Conservation (phyloP, 306 rosid species). For the Gillenia trifoliata region DNA sequence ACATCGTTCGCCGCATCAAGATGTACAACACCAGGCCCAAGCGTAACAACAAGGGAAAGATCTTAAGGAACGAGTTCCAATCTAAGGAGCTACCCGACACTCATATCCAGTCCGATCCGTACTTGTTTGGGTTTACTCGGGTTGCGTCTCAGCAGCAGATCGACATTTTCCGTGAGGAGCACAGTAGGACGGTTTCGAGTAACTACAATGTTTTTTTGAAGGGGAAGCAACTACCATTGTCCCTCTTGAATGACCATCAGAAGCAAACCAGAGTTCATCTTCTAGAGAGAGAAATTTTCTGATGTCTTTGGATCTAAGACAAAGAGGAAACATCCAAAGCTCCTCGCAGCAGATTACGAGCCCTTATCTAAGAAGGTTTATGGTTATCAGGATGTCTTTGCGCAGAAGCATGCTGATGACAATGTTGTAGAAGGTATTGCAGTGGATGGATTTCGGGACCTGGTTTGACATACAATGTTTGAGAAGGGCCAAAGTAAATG, state of each 20-base stretch:
- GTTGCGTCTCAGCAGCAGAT: slow-evolving; percentile 80
- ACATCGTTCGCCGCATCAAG: slow-evolving; percentile 86
- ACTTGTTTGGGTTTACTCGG: slow-evolving; percentile 87
- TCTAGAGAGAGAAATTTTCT: slow-evolving; percentile 76
- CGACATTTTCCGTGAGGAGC: slow-evolving; percentile 74
- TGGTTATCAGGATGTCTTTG: slow-evolving; percentile 73
- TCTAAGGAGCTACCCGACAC: slow-evolving; percentile 72
- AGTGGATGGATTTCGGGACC: slow-evolving; percentile 75
- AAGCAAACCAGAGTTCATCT: slow-evolving; percentile 97
- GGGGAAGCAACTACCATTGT: slow-evolving; percentile 67
- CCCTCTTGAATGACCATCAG: slow-evolving; percentile 74
- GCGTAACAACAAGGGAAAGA: slow-evolving; percentile 55
- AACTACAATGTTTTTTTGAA: slow-evolving; percentile 72
- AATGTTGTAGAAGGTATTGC: slow-evolving; percentile 49
- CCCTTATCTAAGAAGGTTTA: slow-evolving; percentile 76
- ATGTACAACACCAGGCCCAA: slow-evolving; percentile 78
- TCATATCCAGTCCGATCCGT: slow-evolving; percentile 81
- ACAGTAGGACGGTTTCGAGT: slow-evolving; percentile 3
- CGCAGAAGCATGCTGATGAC: slow-evolving; percentile 48
- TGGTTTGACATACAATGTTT: slow-evolving; percentile 90
- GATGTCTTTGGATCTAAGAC: slow-evolving; percentile 88
- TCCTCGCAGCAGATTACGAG: slow-evolving; percentile 74
- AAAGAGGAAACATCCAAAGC: slow-evolving; percentile 79
- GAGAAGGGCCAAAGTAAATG: slow-evolving; percentile 99
- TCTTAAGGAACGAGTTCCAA: slow-evolving; percentile 53